Evolutionary conservation across 164 flowering plant genomes (phyloP).

Genomic region (Tinospora cordifolia): DNA sequence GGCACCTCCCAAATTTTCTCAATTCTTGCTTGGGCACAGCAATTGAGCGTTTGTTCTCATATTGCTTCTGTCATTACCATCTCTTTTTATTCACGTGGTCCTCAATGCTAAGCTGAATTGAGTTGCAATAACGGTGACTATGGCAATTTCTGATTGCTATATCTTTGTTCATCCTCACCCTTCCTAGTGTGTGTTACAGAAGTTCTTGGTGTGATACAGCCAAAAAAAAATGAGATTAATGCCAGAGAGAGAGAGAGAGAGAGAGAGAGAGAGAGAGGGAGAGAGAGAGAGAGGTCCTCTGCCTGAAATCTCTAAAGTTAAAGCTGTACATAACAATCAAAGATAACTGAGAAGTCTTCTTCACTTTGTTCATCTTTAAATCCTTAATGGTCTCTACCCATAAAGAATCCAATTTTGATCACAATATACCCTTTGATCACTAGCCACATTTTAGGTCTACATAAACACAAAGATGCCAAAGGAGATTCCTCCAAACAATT

Average conservation of each 20-base stretch:
- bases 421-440: neutral
- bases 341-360: neutral
- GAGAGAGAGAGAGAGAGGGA: neutral
- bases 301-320: neutral
- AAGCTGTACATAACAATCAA: neutral
- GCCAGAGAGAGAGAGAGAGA: neutral
- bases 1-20: neutral
- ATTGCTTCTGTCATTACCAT: neutral
- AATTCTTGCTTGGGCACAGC: neutral
- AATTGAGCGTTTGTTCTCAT: too few species aligned
- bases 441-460: neutral
- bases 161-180: neutral
- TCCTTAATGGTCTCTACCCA: constrained; percentile 1
- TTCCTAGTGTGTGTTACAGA: neutral
- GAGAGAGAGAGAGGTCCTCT: neutral
- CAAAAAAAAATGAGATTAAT: neutral
- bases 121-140: neutral
- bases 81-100: too few species aligned
- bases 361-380: neutral
- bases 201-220: neutral
- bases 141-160: neutral
- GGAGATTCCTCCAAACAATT: neutral
- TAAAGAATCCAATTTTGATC: neutral
- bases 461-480: neutral
- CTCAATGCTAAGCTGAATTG: too few species aligned